A percentile compares a stretch with the other conserved stretches of the same genome.
Conservation (phyloP, 2,329 filamentous ascomycete genomes). For the Claviceps arundinis region DNA sequence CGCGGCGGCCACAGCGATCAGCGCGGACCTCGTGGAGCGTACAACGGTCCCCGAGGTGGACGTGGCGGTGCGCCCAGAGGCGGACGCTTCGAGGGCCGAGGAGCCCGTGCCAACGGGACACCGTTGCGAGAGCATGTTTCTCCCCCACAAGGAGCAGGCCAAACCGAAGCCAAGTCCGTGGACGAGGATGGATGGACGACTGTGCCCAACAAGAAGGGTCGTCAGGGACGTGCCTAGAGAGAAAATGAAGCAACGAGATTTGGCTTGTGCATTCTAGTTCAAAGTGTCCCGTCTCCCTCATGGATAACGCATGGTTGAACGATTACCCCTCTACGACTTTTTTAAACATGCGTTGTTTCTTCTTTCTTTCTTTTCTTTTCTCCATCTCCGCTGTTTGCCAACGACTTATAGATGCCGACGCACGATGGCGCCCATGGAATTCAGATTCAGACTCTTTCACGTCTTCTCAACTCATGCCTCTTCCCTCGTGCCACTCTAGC, state of each 20-base stretch:
- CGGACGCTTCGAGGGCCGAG: constrained; percentile 31
- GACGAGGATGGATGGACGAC: constrained; percentile 55
- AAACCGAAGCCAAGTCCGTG: constrained; percentile 19
- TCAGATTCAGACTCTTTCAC: constrained; percentile 4
- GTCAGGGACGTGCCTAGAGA: constrained; percentile 18
- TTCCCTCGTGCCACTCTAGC: background rate
- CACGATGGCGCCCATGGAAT: constrained; percentile 15
- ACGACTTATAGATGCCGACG: constrained; percentile 22
- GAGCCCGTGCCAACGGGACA: constrained; percentile 34
- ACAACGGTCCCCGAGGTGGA: constrained; percentile 27
- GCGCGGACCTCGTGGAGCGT: constrained; percentile 30
- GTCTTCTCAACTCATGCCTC: constrained; percentile 3
- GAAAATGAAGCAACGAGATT: constrained; percentile 15
- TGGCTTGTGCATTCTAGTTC: constrained; percentile 18
- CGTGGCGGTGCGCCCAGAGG: constrained; percentile 21
- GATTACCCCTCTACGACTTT: background rate
- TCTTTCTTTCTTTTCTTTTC: background rate
- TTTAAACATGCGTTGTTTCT: constrained; percentile 17
- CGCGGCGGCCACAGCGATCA: constrained; percentile 22
- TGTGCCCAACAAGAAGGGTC: constrained; percentile 27
- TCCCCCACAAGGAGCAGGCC: constrained; percentile 16
- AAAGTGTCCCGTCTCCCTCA: background rate
- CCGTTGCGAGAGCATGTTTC: constrained; percentile 22
- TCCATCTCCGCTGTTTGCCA: background rate
- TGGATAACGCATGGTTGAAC: constrained; percentile 4